Percentiles rank a stretch among this genome's conserved stretches.
Evolutionary conservation across 495 filamentous ascomycete genomes (phyloP).

Genomic region (Neurospora sublineolata): DNA sequence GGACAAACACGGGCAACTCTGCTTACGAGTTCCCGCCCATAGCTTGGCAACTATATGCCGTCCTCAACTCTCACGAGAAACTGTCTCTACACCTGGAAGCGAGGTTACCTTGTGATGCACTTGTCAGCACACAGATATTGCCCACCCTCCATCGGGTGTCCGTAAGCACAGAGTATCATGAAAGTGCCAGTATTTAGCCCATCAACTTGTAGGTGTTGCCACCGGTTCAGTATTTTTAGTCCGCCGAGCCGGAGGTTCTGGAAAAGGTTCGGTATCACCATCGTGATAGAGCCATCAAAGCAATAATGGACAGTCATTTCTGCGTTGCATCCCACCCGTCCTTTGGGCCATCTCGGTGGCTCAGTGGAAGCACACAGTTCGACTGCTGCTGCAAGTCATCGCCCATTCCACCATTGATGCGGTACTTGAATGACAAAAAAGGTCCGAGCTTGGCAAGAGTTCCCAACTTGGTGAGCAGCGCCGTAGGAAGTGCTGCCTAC

Average conservation of each 20-base stretch:
- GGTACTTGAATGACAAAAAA: background rate
- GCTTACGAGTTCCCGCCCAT: background rate
- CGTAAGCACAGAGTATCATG: background rate
- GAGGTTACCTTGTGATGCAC: background rate
- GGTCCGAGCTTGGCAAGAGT: background rate
- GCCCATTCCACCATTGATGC: background rate
- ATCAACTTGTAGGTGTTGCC: conserved; percentile 1
- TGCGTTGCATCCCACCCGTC: background rate
- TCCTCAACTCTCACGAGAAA: background rate
- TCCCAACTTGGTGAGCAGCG: background rate
- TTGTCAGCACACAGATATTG: background rate
- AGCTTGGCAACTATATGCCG: background rate
- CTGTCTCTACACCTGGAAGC: background rate
- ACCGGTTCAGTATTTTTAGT: conserved; percentile 12
- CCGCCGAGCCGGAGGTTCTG: background rate
- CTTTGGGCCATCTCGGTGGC: background rate
- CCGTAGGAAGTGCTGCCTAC: background rate
- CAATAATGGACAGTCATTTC: background rate
- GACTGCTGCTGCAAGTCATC: background rate
- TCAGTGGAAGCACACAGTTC: background rate
- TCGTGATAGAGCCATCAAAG: background rate
- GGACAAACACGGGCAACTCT: background rate
- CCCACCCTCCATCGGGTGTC: background rate
- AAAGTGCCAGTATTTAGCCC: conserved; percentile 6
- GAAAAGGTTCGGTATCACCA: background rate